A percentile compares a stretch with the other conserved stretches of the same genome.
phyloP scores from a whole-genome alignment of 83 land plant genomes.

The Picea abies region DNA sequence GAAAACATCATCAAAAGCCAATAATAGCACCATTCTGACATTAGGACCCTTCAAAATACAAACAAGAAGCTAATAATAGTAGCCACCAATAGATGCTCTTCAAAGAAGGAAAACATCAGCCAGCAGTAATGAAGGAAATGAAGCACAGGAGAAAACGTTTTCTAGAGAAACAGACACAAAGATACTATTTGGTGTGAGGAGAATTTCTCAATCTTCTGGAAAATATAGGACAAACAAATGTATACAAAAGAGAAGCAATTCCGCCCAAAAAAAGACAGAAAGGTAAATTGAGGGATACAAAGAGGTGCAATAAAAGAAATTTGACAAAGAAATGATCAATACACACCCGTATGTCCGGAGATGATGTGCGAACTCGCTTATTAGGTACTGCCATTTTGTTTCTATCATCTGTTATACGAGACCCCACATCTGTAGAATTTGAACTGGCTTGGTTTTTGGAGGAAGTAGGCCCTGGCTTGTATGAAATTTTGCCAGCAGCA shows the following conservation, averaged over 20 bases:
- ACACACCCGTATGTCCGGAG: constrained; percentile 66
- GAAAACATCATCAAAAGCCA: neutral
- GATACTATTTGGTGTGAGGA: neutral
- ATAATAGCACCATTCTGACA: neutral
- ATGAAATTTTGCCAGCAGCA: constrained; percentile 19
- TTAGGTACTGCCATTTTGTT: constrained; percentile 53
- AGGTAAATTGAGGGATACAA: neutral
- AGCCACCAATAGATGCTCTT: neutral
- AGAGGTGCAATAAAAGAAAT: neutral
- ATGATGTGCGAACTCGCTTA: constrained; percentile 77
- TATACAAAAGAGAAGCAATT: neutral
- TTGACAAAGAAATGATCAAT: neutral
- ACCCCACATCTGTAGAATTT: constrained; percentile 40
- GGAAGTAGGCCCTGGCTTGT: constrained; percentile 28
- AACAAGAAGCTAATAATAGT: neutral
- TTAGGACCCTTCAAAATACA: neutral
- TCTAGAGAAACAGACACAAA: neutral
- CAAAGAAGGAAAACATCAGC: neutral
- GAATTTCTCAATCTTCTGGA: neutral
- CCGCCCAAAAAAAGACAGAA: neutral
- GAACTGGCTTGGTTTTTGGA: constrained; percentile 34
- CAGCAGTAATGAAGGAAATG: neutral
- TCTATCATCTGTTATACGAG: constrained; percentile 59
- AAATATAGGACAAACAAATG: neutral
- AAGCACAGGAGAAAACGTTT: neutral